Evolutionary conservation across 768 basidiomycete genomes (phyloP), one percentile per base, ranked within the genome.

Genomic region (Dacryopinax spathularia): DNA sequence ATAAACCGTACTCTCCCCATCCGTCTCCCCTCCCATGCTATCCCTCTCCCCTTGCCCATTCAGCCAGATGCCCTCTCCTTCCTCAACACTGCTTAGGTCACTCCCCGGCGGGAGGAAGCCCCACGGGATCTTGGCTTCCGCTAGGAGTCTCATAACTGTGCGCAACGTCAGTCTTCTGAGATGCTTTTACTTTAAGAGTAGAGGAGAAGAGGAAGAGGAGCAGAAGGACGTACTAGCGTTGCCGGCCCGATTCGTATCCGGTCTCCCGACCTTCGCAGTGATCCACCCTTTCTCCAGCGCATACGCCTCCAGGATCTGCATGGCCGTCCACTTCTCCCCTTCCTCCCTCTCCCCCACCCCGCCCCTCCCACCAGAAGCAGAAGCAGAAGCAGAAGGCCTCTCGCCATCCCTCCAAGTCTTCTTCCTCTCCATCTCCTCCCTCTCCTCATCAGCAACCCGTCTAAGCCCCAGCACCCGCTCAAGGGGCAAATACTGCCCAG

Each of bases 201-300:
- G 33, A 34, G 18, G 35, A 1, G 3, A 61, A 7, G 36, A 25
- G 34, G 48, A 59, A 36, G 34, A 60, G 34, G 2, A 29, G 16
- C 25, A 31, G 62, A 29, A n/a, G 62, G 7, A 82, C 90, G 72
- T 72, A 92, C 92, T 85, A 12, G 85, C 83, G 72, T 94, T 94
- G 33, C 92, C 94, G 2, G 94, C 90, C 39, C 94, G 82, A 70
- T 91, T 86, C 25, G 88, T 76, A 74, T 98, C 94, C 1, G 92
- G 87, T 65, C 94, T 74, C 1, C 91, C 93, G 4, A 89, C 89
- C 73, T 92, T 89, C 10, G 94, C 93, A 33, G 94, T 97, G 39
- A 93, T 73, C 85, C 87, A 91, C 20, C 89, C 87, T 71, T 87
- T 89, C 64, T 79, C 77, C 60, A 81, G 72, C 1, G 94, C 91